phyloP scores from a whole-genome alignment of 345 rosid genomes.

The Raphanus raphanistrum region DNA sequence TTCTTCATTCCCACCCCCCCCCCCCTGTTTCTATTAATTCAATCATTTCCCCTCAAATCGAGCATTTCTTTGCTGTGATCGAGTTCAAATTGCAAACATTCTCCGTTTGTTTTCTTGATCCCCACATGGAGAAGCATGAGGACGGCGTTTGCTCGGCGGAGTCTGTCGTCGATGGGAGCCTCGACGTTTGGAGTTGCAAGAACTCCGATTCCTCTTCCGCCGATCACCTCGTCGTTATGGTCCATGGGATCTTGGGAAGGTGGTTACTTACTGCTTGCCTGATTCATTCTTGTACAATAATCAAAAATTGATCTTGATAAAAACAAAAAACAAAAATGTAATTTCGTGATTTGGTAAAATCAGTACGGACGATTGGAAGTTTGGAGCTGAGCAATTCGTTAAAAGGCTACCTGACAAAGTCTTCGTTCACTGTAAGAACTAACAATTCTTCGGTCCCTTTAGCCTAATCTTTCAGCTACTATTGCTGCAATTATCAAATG shows the following conservation, averaged over 20 bases:
- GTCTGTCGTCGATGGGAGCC: slow-evolving; percentile 57
- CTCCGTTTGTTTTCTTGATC: not conserved
- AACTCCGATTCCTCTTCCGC: slow-evolving; percentile 62
- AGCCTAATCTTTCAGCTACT: not conserved
- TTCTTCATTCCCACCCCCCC: no score
- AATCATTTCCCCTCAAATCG: no score
- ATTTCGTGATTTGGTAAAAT: slow-evolving; percentile 6
- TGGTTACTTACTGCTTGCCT: not conserved
- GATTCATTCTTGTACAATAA: not conserved
- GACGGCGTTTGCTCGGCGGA: slow-evolving; percentile 68
- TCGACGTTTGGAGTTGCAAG: slow-evolving; percentile 72
- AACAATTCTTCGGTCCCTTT: not conserved
- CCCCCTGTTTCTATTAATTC: no score
- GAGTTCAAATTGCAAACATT: not conserved
- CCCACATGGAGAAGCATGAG: slow-evolving; percentile 35
- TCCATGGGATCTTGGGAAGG: slow-evolving; percentile 88
- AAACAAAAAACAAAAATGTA: no score
- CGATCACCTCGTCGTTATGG: slow-evolving; percentile 96
- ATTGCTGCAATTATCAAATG: not conserved
- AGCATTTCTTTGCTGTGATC: not conserved
- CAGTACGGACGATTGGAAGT: slow-evolving; percentile 94
- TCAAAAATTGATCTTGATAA: not conserved
- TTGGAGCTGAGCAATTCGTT: slow-evolving; percentile 87
- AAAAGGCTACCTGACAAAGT: slow-evolving; percentile 72
- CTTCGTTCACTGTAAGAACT: slow-evolving; percentile 71